Conservation (phyloP, 2,329 filamentous ascomycete species). For the Aureobasidium musti region DNA sequence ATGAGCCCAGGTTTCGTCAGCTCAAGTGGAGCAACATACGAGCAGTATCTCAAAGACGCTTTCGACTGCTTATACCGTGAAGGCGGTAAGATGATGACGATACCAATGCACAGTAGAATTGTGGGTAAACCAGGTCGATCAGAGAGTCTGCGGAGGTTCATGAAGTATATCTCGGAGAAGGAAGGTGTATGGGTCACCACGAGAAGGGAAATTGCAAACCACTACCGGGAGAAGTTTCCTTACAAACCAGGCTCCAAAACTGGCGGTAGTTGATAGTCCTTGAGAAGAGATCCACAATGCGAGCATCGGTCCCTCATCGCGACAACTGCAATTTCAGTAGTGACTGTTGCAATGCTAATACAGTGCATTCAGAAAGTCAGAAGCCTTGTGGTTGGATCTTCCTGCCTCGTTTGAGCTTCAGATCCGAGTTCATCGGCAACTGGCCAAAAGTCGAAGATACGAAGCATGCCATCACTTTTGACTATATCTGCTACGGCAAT, state of each 20-base stretch:
- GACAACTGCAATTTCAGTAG: too few relatives aligned
- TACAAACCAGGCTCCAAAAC: slow-evolving; percentile 35
- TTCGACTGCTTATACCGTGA: slow-evolving; percentile 48
- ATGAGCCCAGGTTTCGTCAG: slow-evolving; percentile 49
- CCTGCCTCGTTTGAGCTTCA: too few relatives aligned
- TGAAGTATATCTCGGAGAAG: slow-evolving; percentile 45
- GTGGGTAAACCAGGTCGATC: slow-evolving; percentile 47
- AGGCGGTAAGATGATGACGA: slow-evolving; percentile 50
- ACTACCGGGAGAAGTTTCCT: slow-evolving; percentile 46
- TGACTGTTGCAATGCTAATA: too few relatives aligned
- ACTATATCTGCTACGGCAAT: too few relatives aligned
- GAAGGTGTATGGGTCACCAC: slow-evolving; percentile 51
- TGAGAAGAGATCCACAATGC: not conserved
- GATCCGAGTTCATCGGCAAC: too few relatives aligned
- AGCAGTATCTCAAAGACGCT: slow-evolving; percentile 46
- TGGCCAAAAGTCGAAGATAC: too few relatives aligned
- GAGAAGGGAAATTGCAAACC: slow-evolving; percentile 47
- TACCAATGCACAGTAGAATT: slow-evolving; percentile 47
- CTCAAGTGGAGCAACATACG: slow-evolving; percentile 45
- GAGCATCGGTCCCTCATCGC: too few relatives aligned
- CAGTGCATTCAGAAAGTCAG: too few relatives aligned
- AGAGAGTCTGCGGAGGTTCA: slow-evolving; percentile 46
- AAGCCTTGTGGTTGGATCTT: too few relatives aligned
- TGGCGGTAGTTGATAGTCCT: not conserved
- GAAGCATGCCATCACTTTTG: too few relatives aligned